Evolutionary conservation across 495 filamentous ascomycete species (phyloP), one percentile per base, ranked within the genome.

Genomic region (Bombardia bombarda): DNA sequence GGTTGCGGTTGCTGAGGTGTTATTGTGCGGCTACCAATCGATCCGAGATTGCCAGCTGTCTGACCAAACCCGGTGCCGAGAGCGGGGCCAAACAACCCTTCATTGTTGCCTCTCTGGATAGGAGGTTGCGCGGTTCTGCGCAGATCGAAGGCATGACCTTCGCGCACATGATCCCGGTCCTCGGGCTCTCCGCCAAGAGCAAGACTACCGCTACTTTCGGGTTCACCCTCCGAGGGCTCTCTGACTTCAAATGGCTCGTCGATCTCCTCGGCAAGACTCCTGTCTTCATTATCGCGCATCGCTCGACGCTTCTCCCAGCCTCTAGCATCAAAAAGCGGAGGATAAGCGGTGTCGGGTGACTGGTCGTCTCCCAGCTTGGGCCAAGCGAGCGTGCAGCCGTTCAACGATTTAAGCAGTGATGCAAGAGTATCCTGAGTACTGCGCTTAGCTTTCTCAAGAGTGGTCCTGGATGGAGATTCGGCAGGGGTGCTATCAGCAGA

Each of bases 121-220:
- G 88, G 85, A 0, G 83, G 82, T 52, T 86, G 86, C 19, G 86
- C 77, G 31, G 74, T 75, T 35, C 67, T 53, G 32, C 70, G 66
- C 16, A 66, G 61, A 32, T 74, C 66, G 23, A 65, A 72, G 10
- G 73, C 72, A 46, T 79, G 72, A 19, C 65, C 51, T 34, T 78
- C 73, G 31, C 74, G 74, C 33, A 53, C 55, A 32, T 62, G 67
- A 10, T 77, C 76, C 45, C 75, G 73, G 50, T 87, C 87, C 52
- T 96, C 90, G 0, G 89, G 89, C 52, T 95, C 89, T 7, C 90
- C 90, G 40, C 90, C 90, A 14, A 96, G 72, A 41, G 90, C 87
- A 25, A 93, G 71, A 56, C 90, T 96, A 9, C 70, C 70, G 35
- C 88, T 86, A 57, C 83, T 86, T 55, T 87, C 87, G 3, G 79